A percentile compares a stretch with the other conserved stretches of the same genome.
These are phyloP conservation scores for Mimosa pudica DNA, from an alignment of 306 rosid species.

Conservation along the genomic window DNA sequence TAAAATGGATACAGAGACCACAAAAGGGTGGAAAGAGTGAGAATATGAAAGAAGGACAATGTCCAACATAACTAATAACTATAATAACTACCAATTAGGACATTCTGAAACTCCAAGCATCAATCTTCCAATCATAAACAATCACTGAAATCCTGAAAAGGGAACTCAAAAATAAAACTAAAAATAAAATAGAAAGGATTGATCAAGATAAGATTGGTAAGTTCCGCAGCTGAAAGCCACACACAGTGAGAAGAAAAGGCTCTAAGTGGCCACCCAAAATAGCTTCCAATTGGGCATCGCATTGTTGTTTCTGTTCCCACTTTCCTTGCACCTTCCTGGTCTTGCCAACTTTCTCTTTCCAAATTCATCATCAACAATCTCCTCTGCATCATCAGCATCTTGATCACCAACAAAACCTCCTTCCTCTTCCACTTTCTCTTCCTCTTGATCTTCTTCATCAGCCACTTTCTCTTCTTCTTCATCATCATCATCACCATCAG, in stretches of 20 bases:
- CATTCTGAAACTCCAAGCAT: slow-evolving; percentile 40
- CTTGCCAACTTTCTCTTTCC: slow-evolving; percentile 46
- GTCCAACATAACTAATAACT: slow-evolving; percentile 49
- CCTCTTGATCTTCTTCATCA: slow-evolving; percentile 18
- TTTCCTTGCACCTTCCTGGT: slow-evolving; percentile 69
- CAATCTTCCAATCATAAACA: slow-evolving; percentile 39
- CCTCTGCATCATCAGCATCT: slow-evolving; percentile 37
- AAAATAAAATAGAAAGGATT: background rate
- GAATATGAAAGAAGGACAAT: slow-evolving; percentile 32
- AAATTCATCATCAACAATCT: slow-evolving; percentile 43
- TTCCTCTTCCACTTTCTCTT: background rate
- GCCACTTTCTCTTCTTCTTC: background rate
- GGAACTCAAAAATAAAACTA: background rate
- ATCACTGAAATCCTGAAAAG: slow-evolving; percentile 28
- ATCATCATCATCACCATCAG: background rate
- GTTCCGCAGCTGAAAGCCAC: slow-evolving; percentile 28
- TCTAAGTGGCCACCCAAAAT: slow-evolving; percentile 52
- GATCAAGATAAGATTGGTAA: slow-evolving; percentile 20
- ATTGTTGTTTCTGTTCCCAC: slow-evolving; percentile 47
- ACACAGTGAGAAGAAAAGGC: slow-evolving; percentile 23
- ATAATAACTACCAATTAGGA: slow-evolving; percentile 69
- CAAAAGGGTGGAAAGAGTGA: slow-evolving; percentile 16
- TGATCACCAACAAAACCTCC: background rate
- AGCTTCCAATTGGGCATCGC: slow-evolving; percentile 48
- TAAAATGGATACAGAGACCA: slow-evolving; percentile 12